phyloP scores from a whole-genome alignment of 768 basidiomycete genomes.

The Amanita molliuscula region DNA sequence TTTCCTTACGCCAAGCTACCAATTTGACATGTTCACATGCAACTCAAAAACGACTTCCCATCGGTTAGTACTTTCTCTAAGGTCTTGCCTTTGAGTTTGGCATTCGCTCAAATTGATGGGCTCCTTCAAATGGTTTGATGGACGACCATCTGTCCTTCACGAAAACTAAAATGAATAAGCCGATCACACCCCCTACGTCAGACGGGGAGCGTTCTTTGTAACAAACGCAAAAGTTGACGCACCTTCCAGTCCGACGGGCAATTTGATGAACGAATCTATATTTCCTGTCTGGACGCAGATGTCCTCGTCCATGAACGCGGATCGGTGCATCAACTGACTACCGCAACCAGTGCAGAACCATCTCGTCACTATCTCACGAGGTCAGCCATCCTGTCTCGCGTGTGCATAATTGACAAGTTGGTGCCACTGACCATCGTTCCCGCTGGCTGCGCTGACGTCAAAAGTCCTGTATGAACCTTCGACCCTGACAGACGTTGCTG shows the following conservation, averaged over 20 bases:
- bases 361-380: constrained; percentile 1
- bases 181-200: not conserved
- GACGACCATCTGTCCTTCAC: constrained; percentile 5
- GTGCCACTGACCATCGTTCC: constrained; percentile 1
- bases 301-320: not conserved
- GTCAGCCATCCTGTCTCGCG: not conserved
- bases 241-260: constrained; percentile 8
- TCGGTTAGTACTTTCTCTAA: too few relatives aligned
- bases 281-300: constrained; percentile 8
- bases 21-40: too few relatives aligned
- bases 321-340: constrained; percentile 5
- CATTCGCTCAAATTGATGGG: constrained; percentile 1
- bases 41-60: too few relatives aligned
- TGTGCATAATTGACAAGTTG: not conserved
- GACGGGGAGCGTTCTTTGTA: not conserved
- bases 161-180: constrained; percentile 2
- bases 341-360: constrained; percentile 10
- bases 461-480: constrained; percentile 8
- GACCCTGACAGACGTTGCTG: constrained; percentile 1
- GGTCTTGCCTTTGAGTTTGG: not conserved
- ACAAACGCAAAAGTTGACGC: not conserved
- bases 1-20: too few relatives aligned
- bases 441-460: constrained; percentile 3
- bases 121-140: not conserved
- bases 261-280: constrained; percentile 6